These are phyloP conservation scores for Diplocarpon mali DNA, from an alignment of 2,329 filamentous ascomycete species.

Conservation along the genomic window DNA sequence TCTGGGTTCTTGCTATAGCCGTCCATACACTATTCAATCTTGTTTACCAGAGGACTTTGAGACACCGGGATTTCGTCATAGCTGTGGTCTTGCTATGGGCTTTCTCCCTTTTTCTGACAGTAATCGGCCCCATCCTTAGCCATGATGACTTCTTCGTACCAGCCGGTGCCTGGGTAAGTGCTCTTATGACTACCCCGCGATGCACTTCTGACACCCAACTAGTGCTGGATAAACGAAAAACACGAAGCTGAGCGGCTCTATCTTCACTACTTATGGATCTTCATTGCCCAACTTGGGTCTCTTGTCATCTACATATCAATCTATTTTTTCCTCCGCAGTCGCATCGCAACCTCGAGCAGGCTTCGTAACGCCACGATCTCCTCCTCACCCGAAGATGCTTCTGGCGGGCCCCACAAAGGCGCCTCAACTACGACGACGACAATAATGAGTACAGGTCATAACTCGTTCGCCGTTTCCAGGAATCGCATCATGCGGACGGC, in stretches of 20 bases:
- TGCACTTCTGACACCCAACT: neutral
- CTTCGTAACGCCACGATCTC: neutral
- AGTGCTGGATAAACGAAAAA: conserved; percentile 42
- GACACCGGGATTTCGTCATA: conserved; percentile 30
- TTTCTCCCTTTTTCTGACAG: conserved; percentile 14
- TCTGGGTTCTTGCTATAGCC: conserved; percentile 43
- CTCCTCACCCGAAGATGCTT: neutral
- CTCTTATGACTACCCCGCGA: neutral
- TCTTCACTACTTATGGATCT: conserved; percentile 45
- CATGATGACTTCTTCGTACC: conserved; percentile 35
- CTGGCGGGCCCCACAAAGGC: neutral
- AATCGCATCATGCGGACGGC: conserved; percentile 29
- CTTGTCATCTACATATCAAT: conserved; percentile 36
- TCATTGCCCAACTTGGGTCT: conserved; percentile 40
- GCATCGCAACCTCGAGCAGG: conserved; percentile 5
- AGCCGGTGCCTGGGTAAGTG: conserved; percentile 38
- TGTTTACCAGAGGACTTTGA: conserved; percentile 33
- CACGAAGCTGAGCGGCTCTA: conserved; percentile 36
- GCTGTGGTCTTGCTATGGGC: conserved; percentile 19
- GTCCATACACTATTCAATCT: conserved; percentile 43
- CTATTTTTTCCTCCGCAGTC: conserved; percentile 25
- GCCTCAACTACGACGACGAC: conserved; percentile 11
- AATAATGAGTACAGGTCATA: conserved; percentile 2
- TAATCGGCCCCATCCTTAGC: conserved; percentile 33
- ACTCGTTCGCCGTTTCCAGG: conserved; percentile 13